These are phyloP conservation scores for Lactarius sp. DNA, from an alignment of 768 basidiomycete species.

Conservation along the genomic window DNA sequence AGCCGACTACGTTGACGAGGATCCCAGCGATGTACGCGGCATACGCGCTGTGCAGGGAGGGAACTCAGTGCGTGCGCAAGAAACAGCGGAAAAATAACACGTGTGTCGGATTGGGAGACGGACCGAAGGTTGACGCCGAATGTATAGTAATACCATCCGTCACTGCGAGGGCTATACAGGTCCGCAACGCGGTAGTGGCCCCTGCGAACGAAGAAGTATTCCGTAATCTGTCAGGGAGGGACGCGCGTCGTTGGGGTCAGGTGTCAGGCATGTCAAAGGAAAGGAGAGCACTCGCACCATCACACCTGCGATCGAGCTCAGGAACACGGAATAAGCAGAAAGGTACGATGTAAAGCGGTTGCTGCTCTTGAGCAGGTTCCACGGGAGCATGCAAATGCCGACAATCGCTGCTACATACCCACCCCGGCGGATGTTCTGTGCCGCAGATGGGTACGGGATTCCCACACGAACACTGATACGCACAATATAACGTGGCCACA, in stretches of 20 bases:
- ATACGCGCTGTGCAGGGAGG: slow-evolving; percentile 43
- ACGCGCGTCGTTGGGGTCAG: neutral
- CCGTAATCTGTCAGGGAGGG: slow-evolving; percentile 48
- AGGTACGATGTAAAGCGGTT: slow-evolving; percentile 78
- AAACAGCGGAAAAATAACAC: neutral
- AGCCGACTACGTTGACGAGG: slow-evolving; percentile 77
- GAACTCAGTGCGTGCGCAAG: neutral
- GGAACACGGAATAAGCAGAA: slow-evolving; percentile 75
- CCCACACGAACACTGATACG: slow-evolving; percentile 25
- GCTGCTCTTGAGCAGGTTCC: slow-evolving; percentile 69
- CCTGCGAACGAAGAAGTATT: slow-evolving; percentile 70
- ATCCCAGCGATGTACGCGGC: slow-evolving; percentile 68
- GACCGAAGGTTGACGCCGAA: slow-evolving; percentile 69
- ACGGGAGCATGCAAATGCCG: slow-evolving; percentile 70
- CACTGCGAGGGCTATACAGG: slow-evolving; percentile 52
- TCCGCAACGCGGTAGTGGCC: slow-evolving; percentile 70
- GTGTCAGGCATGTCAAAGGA: neutral
- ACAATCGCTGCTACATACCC: slow-evolving; percentile 79
- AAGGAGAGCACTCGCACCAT: slow-evolving; percentile 45
- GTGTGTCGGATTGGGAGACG: neutral
- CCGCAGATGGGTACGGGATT: neutral
- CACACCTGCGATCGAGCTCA: slow-evolving; percentile 76
- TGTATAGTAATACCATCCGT: slow-evolving; percentile 74
- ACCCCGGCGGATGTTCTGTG: slow-evolving; percentile 74
- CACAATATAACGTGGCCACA: slow-evolving; percentile 72